Conservation (phyloP, 345 rosid species). For the Barbarea vulgaris region DNA sequence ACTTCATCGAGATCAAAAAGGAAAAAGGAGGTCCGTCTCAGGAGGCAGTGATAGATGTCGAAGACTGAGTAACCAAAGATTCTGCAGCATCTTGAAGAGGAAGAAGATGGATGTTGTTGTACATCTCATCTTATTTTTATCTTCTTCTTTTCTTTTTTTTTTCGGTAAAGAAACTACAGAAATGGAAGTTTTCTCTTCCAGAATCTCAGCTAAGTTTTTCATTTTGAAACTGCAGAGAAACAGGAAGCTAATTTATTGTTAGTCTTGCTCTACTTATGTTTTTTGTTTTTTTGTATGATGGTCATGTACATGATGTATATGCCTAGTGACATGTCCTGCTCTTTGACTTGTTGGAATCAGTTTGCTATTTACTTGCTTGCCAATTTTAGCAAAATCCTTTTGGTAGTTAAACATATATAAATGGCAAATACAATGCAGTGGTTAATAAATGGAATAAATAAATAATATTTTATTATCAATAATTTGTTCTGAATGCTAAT, state of each 20-base stretch:
- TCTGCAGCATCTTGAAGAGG: neutral
- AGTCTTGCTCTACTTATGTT: neutral
- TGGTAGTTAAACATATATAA: neutral
- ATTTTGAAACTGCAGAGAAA: slow-evolving; percentile 12
- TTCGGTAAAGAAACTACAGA: too few relatives aligned
- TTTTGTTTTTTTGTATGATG: neutral
- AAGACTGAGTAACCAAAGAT: too few relatives aligned
- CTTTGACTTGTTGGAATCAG: neutral
- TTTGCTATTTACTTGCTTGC: neutral
- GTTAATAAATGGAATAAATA: neutral
- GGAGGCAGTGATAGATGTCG: slow-evolving; percentile 17
- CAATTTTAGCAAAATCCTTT: neutral
- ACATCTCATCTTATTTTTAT: too few relatives aligned
- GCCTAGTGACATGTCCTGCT: neutral
- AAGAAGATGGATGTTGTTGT: too few relatives aligned
- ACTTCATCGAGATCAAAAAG: slow-evolving; percentile 25
- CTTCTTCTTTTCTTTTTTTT: neutral
- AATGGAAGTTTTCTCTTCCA: too few relatives aligned
- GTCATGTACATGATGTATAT: neutral
- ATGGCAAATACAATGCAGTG: too few relatives aligned
- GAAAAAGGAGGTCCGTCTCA: slow-evolving; percentile 3
- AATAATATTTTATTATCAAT: too few relatives aligned
- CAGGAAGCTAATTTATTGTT: neutral
- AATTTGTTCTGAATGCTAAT: neutral
- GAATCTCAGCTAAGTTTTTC: slow-evolving; percentile 23